Evolutionary conservation across 352 stramenopile genomes (phyloP).

Genomic region (Pythium periplocum): DNA sequence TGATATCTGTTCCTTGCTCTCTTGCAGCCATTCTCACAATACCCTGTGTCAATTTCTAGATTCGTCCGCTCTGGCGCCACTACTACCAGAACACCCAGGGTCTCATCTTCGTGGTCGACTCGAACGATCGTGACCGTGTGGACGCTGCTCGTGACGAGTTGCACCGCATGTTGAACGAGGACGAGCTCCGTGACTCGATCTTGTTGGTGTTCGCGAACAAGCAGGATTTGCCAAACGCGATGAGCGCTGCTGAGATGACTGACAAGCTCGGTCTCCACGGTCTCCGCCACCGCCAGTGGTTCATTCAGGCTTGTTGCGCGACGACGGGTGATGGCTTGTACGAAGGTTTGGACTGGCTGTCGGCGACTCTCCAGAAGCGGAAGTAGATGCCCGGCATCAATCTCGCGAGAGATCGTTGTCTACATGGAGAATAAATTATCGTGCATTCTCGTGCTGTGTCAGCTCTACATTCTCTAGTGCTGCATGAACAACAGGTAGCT

Average conservation of each 20-base stretch:
- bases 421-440: slow-evolving; percentile 20
- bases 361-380: slow-evolving; percentile 76
- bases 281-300: slow-evolving; percentile 97
- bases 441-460: slow-evolving; percentile 3
- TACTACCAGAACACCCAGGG: slow-evolving; percentile 99
- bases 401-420: slow-evolving; percentile 4
- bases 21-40: not conserved
- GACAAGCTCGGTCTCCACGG: slow-evolving; percentile 97
- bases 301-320: slow-evolving; percentile 99
- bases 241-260: slow-evolving; percentile 96
- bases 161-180: slow-evolving; percentile 98
- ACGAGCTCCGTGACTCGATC: slow-evolving; percentile 93
- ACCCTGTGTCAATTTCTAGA: slow-evolving; percentile 27
- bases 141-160: slow-evolving; percentile 96
- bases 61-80: slow-evolving; percentile 97
- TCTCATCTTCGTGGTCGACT: slow-evolving; percentile 99
- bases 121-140: slow-evolving; percentile 98
- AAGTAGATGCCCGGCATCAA: slow-evolving; percentile 39
- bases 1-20: not conserved
- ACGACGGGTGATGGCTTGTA: slow-evolving; percentile 98
- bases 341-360: slow-evolving; percentile 99
- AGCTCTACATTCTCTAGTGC: too few species aligned
- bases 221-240: slow-evolving; percentile 92
- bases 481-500: too few species aligned
- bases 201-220: slow-evolving; percentile 95